Percentiles rank a stretch among this genome's conserved stretches.
Evolutionary conservation across 306 rosid species (phyloP).

Genomic region (Leucaena leucocephala): DNA sequence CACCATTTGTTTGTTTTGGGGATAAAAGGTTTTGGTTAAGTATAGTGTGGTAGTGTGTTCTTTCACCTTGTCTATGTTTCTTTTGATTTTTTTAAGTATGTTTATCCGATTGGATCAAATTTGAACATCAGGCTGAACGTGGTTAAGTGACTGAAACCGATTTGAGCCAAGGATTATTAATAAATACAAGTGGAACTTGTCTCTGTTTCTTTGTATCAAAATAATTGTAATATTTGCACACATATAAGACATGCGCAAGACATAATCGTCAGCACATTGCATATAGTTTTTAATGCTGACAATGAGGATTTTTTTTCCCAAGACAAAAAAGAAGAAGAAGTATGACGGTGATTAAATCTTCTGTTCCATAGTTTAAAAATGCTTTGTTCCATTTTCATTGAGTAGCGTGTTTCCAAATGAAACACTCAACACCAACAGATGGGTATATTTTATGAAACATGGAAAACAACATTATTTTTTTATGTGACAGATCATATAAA

Average conservation of each 20-base stretch:
- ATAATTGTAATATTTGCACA: neutral
- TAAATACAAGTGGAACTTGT: neutral
- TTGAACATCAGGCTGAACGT: too few relatives aligned
- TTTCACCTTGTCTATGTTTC: neutral
- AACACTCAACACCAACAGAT: neutral
- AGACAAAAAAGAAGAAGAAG: too few relatives aligned
- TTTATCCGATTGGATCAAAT: too few relatives aligned
- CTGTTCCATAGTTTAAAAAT: neutral
- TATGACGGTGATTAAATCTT: neutral
- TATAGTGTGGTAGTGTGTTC: neutral
- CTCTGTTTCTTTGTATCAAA: neutral
- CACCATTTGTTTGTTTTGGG: neutral
- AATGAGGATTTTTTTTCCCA: too few relatives aligned
- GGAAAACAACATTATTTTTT: too few relatives aligned
- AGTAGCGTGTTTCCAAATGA: neutral
- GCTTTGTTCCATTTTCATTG: neutral
- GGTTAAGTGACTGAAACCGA: too few relatives aligned
- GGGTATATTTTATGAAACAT: too few relatives aligned
- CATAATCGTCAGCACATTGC: neutral
- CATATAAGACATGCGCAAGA: too few relatives aligned
- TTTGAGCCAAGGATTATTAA: too few relatives aligned
- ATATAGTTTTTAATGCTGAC: neutral
- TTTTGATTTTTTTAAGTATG: neutral
- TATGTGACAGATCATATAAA: too few relatives aligned
- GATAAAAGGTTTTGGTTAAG: neutral